A percentile compares a stretch with the other conserved stretches of the same genome.
These are phyloP conservation scores for Pelagophyceae sp. DNA, from an alignment of 352 stramenopile species.

Conservation along the genomic window DNA sequence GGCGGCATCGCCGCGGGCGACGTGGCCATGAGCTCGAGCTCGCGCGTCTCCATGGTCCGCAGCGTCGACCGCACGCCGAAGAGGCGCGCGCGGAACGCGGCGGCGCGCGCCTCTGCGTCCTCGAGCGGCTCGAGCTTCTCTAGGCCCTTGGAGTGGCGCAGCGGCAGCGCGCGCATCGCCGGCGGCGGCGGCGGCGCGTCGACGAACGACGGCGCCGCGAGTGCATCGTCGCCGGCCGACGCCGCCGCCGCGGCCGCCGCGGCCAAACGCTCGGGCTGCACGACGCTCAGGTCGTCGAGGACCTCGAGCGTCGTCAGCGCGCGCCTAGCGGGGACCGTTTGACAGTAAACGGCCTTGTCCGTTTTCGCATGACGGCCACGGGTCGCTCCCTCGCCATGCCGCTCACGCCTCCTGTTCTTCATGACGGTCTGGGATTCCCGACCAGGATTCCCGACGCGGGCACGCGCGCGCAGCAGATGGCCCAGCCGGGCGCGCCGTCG, in stretches of 20 bases:
- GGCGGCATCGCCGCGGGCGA: not conserved
- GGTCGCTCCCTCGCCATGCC: no score
- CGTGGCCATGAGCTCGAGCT: not conserved
- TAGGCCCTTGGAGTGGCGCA: not conserved
- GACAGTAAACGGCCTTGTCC: no score
- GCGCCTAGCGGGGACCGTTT: no score
- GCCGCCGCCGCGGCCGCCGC: not conserved
- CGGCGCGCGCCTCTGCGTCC: not conserved
- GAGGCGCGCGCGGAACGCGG: not conserved
- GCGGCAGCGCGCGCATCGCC: not conserved
- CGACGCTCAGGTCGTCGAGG: not conserved
- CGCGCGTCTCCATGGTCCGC: not conserved
- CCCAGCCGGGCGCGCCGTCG: not conserved
- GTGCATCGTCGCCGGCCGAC: no score
- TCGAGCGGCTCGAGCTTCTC: constrained; percentile 4
- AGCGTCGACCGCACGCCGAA: not conserved
- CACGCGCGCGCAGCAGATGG: constrained; percentile 4
- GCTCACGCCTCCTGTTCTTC: no score
- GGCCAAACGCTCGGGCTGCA: not conserved
- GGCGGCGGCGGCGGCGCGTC: not conserved
- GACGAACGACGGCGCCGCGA: no score
- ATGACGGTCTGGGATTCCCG: no score
- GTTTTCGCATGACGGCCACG: no score
- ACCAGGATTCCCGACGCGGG: no score
- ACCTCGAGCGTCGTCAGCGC: not conserved